These are phyloP conservation scores for Leersia perrieri DNA, from an alignment of 176 grass and related monocot genomes.

Conservation along the genomic window DNA sequence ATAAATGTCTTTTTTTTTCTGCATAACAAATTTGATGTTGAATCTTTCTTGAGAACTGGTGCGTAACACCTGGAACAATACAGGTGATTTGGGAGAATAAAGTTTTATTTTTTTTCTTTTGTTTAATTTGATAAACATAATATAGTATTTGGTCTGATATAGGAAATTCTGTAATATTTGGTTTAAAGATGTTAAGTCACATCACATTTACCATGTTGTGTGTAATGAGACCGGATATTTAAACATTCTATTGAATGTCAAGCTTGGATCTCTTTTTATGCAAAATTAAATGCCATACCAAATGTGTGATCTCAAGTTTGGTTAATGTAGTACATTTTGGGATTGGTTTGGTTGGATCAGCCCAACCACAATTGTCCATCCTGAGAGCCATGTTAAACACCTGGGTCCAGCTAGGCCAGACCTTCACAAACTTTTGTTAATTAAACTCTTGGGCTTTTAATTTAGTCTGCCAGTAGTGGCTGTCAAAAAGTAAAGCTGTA, in stretches of 20 bases:
- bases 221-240: neutral
- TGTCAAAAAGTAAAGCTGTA: conserved; percentile 23
- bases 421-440: conserved; percentile 4
- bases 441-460: conserved; percentile 23
- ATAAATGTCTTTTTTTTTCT: neutral
- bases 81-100: neutral
- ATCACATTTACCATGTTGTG: neutral
- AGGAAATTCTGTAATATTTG: neutral
- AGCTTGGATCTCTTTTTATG: neutral
- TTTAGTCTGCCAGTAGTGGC: conserved; percentile 20
- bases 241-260: neutral
- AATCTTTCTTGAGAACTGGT: neutral
- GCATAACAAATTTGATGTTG: neutral
- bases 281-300: neutral
- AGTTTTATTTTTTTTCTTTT: neutral
- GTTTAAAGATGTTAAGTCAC: neutral
- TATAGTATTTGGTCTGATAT: neutral
- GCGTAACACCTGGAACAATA: neutral
- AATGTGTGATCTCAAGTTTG: neutral
- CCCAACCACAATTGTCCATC: neutral
- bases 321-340: neutral
- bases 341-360: conserved; percentile 1
- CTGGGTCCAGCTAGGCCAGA: neutral
- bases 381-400: conserved; percentile 16
- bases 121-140: neutral